Conservation (phyloP, 768 basidiomycete genomes). For the Heimioporus sp. region DNA sequence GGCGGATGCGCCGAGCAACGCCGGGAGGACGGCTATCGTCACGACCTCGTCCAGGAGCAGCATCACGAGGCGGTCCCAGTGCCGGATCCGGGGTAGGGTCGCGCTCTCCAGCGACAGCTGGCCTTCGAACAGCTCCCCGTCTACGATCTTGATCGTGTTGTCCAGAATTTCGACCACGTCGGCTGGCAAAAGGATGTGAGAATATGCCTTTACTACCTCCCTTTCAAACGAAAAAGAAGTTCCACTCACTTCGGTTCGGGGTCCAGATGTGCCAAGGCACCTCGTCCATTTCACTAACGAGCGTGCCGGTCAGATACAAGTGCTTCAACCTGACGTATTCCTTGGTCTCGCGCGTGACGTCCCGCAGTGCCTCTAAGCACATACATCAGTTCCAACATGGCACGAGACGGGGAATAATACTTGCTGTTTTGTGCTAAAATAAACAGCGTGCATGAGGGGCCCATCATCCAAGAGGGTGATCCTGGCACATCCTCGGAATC, state of each 20-base stretch:
- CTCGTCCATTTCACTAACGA: constrained; percentile 8
- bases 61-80: constrained; percentile 14
- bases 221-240: neutral
- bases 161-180: constrained; percentile 17
- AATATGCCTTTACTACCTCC: neutral
- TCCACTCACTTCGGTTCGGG: constrained; percentile 10
- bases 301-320: constrained; percentile 8
- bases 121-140: constrained; percentile 11
- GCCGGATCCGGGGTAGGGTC: constrained; percentile 11
- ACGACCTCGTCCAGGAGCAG: neutral
- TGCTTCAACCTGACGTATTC: constrained; percentile 14
- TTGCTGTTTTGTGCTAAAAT: constrained; percentile 15
- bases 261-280: constrained; percentile 12
- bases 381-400: no score
- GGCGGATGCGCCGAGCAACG: constrained; percentile 14
- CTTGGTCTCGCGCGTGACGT: neutral
- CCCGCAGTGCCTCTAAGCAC: neutral
- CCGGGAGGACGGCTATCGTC: constrained; percentile 2
- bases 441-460: constrained; percentile 20
- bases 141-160: constrained; percentile 16
- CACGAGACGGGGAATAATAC: neutral
- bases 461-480: constrained; percentile 15
- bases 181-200: neutral
- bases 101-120: constrained; percentile 10
- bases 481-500: neutral